These are phyloP conservation scores for Stylosanthes scabra DNA, from an alignment of 331 rosid genomes.

Conservation along the genomic window DNA sequence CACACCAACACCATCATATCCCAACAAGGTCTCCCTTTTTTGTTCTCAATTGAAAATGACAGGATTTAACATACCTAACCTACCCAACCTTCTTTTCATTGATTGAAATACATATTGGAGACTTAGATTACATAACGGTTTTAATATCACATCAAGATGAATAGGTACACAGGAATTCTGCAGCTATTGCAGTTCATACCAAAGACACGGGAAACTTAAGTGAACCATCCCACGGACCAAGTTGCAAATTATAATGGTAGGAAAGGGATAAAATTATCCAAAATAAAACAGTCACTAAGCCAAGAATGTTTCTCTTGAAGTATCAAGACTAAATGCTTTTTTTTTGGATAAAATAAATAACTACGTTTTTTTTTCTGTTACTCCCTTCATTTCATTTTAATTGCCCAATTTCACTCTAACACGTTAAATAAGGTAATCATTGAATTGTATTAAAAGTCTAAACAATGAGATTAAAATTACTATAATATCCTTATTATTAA, in stretches of 20 bases:
- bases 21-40: neutral
- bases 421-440: no score
- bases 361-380: neutral
- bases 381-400: no score
- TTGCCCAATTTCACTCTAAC: no score
- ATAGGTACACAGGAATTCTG: neutral
- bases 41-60: neutral
- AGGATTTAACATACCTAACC: neutral
- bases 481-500: no score
- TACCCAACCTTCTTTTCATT: neutral
- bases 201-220: neutral
- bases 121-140: neutral
- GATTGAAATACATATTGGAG: neutral
- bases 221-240: neutral
- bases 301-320: conserved; percentile 19
- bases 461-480: no score
- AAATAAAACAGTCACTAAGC: conserved; percentile 1
- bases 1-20: neutral
- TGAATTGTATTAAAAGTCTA: no score
- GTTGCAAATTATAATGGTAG: neutral
- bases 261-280: neutral
- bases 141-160: neutral
- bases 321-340: conserved; percentile 5
- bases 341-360: neutral
- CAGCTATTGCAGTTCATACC: neutral